Evolutionary conservation across 495 filamentous ascomycete species (phyloP).

Genomic region (Cryomyces antarcticus): DNA sequence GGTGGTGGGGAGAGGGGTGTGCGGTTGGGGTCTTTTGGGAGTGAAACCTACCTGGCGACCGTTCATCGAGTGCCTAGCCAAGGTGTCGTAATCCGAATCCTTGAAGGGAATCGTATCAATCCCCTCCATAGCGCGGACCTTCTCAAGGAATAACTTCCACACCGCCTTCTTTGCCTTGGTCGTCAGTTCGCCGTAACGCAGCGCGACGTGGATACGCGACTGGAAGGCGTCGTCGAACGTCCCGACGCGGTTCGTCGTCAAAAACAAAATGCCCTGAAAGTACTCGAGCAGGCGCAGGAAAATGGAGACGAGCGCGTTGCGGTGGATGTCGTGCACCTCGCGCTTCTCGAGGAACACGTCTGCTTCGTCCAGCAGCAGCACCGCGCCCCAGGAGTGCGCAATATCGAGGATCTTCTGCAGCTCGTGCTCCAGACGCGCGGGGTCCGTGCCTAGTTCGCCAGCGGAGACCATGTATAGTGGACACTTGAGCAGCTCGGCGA

Average conservation of each 20-base stretch:
- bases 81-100: conserved; percentile 42
- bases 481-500: conserved; percentile 61
- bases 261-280: conserved; percentile 63
- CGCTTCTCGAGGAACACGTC: conserved; percentile 27
- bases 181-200: conserved; percentile 63
- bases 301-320: conserved; percentile 24
- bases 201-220: conserved; percentile 47
- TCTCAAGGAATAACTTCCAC: conserved; percentile 69
- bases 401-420: conserved; percentile 74
- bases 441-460: conserved; percentile 65
- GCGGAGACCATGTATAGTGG: conserved; percentile 74
- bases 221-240: conserved; percentile 51
- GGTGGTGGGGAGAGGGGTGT: too few relatives aligned
- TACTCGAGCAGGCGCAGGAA: conserved; percentile 35
- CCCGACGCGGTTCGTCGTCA: conserved; percentile 65
- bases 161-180: conserved; percentile 58
- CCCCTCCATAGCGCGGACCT: conserved; percentile 43
- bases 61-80: conserved; percentile 57
- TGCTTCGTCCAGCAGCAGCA: conserved; percentile 25
- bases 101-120: conserved; percentile 40
- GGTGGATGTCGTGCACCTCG: conserved; percentile 22
- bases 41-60: conserved; percentile 48
- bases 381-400: conserved; percentile 68
- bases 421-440: conserved; percentile 55
- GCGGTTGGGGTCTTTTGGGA: too few relatives aligned